These are phyloP conservation scores for Carex myosuroides DNA, from an alignment of 176 grass and related monocot species.

Conservation along the genomic window DNA sequence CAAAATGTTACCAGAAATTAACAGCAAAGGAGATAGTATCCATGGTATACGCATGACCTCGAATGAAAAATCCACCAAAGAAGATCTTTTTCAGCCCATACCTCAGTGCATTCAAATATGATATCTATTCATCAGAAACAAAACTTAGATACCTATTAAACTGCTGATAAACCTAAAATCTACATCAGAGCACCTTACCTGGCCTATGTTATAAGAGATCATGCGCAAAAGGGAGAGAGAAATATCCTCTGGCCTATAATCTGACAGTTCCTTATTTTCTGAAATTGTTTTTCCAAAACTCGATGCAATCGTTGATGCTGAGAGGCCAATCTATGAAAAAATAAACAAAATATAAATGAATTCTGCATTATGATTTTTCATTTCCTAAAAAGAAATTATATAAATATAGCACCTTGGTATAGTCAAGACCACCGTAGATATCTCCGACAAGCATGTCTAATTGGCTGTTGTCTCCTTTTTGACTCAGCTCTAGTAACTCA, in stretches of 20 bases:
- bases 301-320: constrained; percentile 92
- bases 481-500: constrained; percentile 95
- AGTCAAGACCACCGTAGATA: constrained; percentile 97
- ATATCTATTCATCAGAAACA: constrained; percentile 40
- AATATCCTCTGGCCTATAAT: constrained; percentile 95
- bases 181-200: constrained; percentile 48
- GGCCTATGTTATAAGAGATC: constrained; percentile 99
- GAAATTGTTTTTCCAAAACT: constrained; percentile 97
- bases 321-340: constrained; percentile 80
- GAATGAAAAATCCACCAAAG: constrained; percentile 98
- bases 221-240: constrained; percentile 94
- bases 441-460: constrained; percentile 99
- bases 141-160: background rate
- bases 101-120: constrained; percentile 95
- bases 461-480: constrained; percentile 80
- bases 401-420: constrained; percentile 66
- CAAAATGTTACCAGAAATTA: constrained; percentile 75
- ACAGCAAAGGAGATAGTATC: constrained; percentile 99
- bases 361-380: background rate
- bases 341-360: background rate
- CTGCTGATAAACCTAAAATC: background rate
- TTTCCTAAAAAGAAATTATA: background rate
- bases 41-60: constrained; percentile 98
- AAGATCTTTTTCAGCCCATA: constrained; percentile 98
- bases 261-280: constrained; percentile 85